phyloP scores from a whole-genome alignment of 352 stramenopile genomes.

The Elongisporangium undulatum region DNA sequence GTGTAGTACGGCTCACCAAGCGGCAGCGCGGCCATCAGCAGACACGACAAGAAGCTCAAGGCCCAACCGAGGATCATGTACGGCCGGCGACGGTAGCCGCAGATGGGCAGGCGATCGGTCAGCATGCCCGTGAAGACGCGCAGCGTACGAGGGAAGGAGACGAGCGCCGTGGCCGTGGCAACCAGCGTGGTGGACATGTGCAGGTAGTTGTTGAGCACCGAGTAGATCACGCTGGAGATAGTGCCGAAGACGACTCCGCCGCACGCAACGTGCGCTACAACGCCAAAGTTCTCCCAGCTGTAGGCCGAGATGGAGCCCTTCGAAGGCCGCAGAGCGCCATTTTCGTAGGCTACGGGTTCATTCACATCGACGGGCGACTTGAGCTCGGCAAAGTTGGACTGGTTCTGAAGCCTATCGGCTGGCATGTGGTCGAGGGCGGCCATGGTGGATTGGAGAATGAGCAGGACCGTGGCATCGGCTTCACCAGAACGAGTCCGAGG shows the following conservation, averaged over 20 bases:
- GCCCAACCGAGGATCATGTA: constrained; percentile 80
- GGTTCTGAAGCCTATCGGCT: too few relatives aligned
- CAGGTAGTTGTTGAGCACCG: constrained; percentile 55
- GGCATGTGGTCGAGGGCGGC: too few relatives aligned
- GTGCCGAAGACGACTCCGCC: constrained; percentile 43
- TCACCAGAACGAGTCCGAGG: too few relatives aligned
- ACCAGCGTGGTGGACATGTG: constrained; percentile 42
- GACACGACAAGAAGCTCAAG: constrained; percentile 25
- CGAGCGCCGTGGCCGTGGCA: constrained; percentile 34
- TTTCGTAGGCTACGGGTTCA: too few relatives aligned
- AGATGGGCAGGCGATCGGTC: constrained; percentile 69
- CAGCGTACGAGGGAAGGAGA: constrained; percentile 37
- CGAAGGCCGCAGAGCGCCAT: too few relatives aligned
- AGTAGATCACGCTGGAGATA: constrained; percentile 32
- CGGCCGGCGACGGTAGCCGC: constrained; percentile 66
- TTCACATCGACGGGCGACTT: too few relatives aligned
- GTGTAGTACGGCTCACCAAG: constrained; percentile 42
- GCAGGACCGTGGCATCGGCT: too few relatives aligned
- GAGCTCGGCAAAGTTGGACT: too few relatives aligned
- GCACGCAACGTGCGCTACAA: constrained; percentile 31
- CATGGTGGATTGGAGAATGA: too few relatives aligned
- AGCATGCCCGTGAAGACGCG: constrained; percentile 60
- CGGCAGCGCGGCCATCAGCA: constrained; percentile 37
- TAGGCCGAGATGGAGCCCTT: constrained; percentile 17
- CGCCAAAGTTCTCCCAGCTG: constrained; percentile 30